A percentile compares a stretch with the other conserved stretches of the same genome.
Conservation (phyloP, 441 rosid species). For the Mallotus japonicus region DNA sequence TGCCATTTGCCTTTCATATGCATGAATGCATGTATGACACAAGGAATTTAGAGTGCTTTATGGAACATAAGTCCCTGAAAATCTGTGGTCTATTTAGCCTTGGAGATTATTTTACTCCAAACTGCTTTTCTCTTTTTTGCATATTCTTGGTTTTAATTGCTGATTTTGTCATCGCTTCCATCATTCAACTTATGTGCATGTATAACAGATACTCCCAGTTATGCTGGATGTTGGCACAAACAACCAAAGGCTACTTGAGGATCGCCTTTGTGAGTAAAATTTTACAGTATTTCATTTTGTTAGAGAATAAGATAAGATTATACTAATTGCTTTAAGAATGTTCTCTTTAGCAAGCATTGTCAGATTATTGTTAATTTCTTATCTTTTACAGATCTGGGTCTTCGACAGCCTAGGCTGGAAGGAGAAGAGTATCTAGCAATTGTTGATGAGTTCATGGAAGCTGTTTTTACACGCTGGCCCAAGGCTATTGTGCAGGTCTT, state of each 20-base stretch:
- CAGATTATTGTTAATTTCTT: constrained; percentile 24
- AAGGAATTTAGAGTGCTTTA: background rate
- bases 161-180: constrained; percentile 12
- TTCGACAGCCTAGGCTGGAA: constrained; percentile 85
- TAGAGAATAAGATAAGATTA: constrained; percentile 9
- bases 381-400: constrained; percentile 71
- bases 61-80: background rate
- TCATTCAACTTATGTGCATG: constrained; percentile 20
- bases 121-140: background rate
- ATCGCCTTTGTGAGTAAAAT: constrained; percentile 77
- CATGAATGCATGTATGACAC: background rate
- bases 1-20: background rate
- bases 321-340: constrained; percentile 13
- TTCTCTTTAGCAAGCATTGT: constrained; percentile 25
- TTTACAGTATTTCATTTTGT: constrained; percentile 4
- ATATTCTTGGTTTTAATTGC: constrained; percentile 6
- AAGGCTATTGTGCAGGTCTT: constrained; percentile 93
- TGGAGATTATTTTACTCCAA: constrained; percentile 9
- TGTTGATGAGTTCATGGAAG: constrained; percentile 98
- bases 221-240: constrained; percentile 97
- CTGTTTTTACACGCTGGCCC: constrained; percentile 90
- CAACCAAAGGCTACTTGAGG: constrained; percentile 83
- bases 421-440: constrained; percentile 88
- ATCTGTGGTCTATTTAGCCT: background rate
- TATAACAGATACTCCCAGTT: constrained; percentile 76